Percentiles rank a stretch among this genome's conserved stretches.
Conservation (phyloP, 148 eudicot genomes). For the Cornus suecica region DNA sequence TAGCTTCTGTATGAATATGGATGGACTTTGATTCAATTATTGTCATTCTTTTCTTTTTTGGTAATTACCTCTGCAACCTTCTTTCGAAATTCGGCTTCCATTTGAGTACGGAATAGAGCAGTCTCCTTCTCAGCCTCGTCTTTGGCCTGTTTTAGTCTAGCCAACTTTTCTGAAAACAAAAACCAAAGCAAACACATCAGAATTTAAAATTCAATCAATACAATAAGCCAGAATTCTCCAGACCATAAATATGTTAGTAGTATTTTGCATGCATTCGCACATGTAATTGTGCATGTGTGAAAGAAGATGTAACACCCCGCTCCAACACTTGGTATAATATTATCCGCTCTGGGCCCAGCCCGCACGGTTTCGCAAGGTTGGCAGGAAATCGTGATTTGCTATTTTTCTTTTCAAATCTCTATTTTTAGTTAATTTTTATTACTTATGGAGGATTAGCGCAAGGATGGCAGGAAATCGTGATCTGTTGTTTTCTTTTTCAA, state of each 20-base stretch:
- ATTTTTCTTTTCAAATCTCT: too few species aligned
- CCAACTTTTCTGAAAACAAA: conserved; percentile 57
- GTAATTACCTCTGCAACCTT: conserved; percentile 65
- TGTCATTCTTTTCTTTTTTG: not conserved
- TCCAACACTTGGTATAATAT: too few species aligned
- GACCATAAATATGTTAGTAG: not conserved
- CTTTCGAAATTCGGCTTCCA: conserved; percentile 75
- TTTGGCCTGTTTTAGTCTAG: conserved; percentile 84
- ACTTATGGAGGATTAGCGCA: too few species aligned
- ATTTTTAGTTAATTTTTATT: too few species aligned
- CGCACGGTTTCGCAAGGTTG: too few species aligned
- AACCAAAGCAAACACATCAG: not conserved
- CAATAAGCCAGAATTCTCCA: too few species aligned
- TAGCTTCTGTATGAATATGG: not conserved
- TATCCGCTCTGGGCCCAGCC: too few species aligned
- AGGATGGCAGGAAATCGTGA: too few species aligned
- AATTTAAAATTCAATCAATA: too few species aligned
- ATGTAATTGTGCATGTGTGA: not conserved
- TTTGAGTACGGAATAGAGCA: conserved; percentile 80
- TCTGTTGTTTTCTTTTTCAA: too few species aligned
- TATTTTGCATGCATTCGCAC: not conserved
- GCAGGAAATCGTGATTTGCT: too few species aligned
- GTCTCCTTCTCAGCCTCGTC: conserved; percentile 91
- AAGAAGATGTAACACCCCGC: too few species aligned
- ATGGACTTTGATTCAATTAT: not conserved